phyloP scores from a whole-genome alignment of 73 alveolate species.

The Stentor roeselii region DNA sequence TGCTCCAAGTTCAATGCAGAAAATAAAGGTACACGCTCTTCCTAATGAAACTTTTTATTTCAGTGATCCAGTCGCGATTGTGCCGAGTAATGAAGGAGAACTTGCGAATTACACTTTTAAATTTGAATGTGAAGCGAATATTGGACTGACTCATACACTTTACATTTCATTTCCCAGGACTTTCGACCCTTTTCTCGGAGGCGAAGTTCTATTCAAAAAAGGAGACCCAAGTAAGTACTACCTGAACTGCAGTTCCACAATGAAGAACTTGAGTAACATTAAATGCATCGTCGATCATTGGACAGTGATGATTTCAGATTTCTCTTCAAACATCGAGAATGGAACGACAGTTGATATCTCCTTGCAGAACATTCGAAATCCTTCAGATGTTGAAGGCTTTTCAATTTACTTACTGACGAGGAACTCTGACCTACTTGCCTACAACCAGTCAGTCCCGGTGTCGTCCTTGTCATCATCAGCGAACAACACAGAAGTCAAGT shows the following conservation, averaged over 20 bases:
- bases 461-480: not conserved
- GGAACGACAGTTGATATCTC: not conserved
- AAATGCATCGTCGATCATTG: not conserved
- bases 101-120: not conserved
- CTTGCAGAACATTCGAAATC: not conserved
- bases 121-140: not conserved
- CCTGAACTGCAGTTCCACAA: not conserved
- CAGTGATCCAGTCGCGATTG: not conserved
- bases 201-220: not conserved
- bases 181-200: not conserved
- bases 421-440: not conserved
- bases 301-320: not conserved
- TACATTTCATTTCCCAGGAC: not conserved
- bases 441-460: not conserved
- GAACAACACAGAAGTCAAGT: not conserved
- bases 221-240: not conserved
- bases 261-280: not conserved
- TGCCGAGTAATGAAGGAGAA: not conserved
- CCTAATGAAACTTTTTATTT: not conserved
- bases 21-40: not conserved
- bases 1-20: conserved; percentile 2
- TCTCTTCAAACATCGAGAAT: not conserved
- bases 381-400: not conserved
- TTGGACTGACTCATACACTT: not conserved
- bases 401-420: no score